Base-by-base conservation (phyloP, 2,329 filamentous ascomycete genomes). In the Alternaria sp. region DNA sequence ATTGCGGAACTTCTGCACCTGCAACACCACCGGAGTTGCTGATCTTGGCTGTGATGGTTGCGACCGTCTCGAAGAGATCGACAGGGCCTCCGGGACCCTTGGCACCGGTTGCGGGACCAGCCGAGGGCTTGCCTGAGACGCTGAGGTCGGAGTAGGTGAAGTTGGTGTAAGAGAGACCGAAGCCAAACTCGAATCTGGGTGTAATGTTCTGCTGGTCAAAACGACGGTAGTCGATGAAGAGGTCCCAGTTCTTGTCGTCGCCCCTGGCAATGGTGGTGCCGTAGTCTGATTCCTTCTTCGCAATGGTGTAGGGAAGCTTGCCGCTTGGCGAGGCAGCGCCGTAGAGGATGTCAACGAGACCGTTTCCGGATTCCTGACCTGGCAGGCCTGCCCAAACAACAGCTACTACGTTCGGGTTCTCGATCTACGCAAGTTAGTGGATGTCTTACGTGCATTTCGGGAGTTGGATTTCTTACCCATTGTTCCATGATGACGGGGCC, bases 241-340 rank as follows among this genome's bases (percentile, higher is more conserved):
- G 66, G 18, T 82, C 80, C 73, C 83, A 82, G n/a, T 74, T 70
- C 55, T 75, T 61, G 30, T 70, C 68, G 50, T 63, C 59, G 3
- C 72, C 74, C 4, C 30, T 18, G 4, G 63, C 61, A 21, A 79
- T 68, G 0, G 54, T 59, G 1, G 75, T 73, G 18, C 75, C 76
- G 49, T 80, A 80, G 62, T 80, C 79, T 2, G 33, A 63, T 5
- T 69, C 61, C 18, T 69, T 60, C 67, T 79, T 80, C 4, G 77
- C 78, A 54, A 80, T 80, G 11, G 78, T 80, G 54, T 79, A 91
- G 71, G 89, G 87, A 0, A 91, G 80, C 60, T 87, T 87, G 2
- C 88, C 89, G 0, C 75, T 81, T 1, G 83, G 83, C 6, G 78
- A 78, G 4, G 75, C 67, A n/a, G 72, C 70, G 4, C 84, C 83